Evolutionary conservation across 2,329 filamentous ascomycete species (phyloP), one percentile per base, ranked within the genome.

Genomic region (Colletotrichum nymphaeae): DNA sequence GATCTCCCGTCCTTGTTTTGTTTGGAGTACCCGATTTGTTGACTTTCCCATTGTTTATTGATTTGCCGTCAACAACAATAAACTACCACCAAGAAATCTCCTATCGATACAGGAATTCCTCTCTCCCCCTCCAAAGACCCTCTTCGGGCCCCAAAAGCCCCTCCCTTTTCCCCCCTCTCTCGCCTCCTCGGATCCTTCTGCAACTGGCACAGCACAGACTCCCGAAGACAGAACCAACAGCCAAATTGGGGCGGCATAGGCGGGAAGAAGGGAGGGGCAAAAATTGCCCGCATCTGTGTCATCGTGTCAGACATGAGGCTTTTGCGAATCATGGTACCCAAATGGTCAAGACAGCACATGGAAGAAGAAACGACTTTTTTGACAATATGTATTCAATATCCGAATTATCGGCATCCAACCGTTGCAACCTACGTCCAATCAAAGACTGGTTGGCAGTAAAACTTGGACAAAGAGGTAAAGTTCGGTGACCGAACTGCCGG

Each of bases 131-230:
- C n/a, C 22, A 4, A n/a, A n/a, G 19, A n/a, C 35, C 62, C 55
- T 55, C 42, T 67, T 63, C 22, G 32, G 32, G 32, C 32, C 32
- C 32, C 32, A 35, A 35, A 24, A 37, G 46, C 24, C 68, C 64
- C 63, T 42, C 49, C 32, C 28, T 55, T 14, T 22, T 9, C 35
- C 37, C 32, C 60, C 3, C 8, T 24, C 19, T 28, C 6, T 9
- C 32, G 5, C 28, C 24, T 37, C 69, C 28, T 62, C 22, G 16
- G 35, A 49, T 57, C 32, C 46, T 24, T 30, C 64, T 53, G 24
- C 35, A 63, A 69, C 63, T 42, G 46, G 42, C 28, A 64, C 62
- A 55, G 70, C 66, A 69, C 70, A 73, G 66, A 69, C 70, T 69
- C 70, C 70, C 55, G 70, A 4, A 49, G 42, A 42, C 16, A 49